A percentile compares a stretch with the other conserved stretches of the same genome.
phyloP scores from a whole-genome alignment of 164 flowering plant species.

The Magnolia kwangsiensis region DNA sequence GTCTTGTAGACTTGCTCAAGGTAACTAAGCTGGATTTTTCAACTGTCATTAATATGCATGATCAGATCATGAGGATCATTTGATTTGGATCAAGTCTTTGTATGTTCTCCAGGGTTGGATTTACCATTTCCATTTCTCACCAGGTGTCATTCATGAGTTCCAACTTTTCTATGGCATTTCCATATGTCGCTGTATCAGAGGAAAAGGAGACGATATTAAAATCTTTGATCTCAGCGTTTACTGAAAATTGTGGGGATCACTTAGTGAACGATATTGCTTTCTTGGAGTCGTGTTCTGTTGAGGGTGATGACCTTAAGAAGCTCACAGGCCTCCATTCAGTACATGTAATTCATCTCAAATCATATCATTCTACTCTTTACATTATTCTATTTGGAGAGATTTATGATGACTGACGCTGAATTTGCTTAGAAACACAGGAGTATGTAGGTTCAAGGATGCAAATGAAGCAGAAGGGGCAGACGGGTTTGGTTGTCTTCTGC shows the following conservation, averaged over 20 bases:
- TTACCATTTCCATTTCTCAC: neutral
- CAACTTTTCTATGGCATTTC: slow-evolving; percentile 81
- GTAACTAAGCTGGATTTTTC: slow-evolving; percentile 26
- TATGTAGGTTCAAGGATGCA: slow-evolving; percentile 51
- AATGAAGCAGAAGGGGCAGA: slow-evolving; percentile 32
- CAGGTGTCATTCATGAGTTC: slow-evolving; percentile 66
- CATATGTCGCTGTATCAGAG: slow-evolving; percentile 59
- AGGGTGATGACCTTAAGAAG: slow-evolving; percentile 42
- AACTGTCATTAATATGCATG: neutral
- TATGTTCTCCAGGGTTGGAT: neutral
- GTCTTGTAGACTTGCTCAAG: slow-evolving; percentile 65
- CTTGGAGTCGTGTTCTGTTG: slow-evolving; percentile 56
- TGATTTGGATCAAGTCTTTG: neutral
- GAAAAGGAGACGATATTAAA: slow-evolving; percentile 52
- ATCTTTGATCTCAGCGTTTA: slow-evolving; percentile 59
- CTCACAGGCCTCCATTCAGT: slow-evolving; percentile 51
- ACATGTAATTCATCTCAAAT: slow-evolving; percentile 38
- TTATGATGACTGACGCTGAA: neutral
- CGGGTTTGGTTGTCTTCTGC: slow-evolving; percentile 68
- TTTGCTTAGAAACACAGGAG: slow-evolving; percentile 39
- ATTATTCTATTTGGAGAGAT: neutral
- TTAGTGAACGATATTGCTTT: slow-evolving; percentile 40
- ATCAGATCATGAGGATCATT: neutral
- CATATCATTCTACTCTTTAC: neutral
- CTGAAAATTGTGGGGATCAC: slow-evolving; percentile 50